Percentiles rank a stretch among this genome's conserved stretches.
Evolutionary conservation across 2,329 filamentous ascomycete genomes (phyloP).

Genomic region (Talaromyces sp.): DNA sequence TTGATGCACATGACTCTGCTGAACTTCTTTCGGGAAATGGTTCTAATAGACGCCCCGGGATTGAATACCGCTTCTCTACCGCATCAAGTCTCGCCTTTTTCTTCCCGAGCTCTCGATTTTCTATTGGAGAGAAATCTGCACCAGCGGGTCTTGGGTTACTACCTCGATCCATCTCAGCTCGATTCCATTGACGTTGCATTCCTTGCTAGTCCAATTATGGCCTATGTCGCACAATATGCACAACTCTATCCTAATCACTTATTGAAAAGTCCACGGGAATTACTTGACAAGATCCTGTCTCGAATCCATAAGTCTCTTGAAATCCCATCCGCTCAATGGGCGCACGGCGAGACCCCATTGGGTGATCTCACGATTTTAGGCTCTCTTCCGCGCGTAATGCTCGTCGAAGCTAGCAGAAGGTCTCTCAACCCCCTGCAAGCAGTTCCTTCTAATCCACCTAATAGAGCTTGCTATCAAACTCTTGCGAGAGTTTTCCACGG

Average conservation of each 20-base stretch:
- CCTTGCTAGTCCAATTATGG: constrained; percentile 55
- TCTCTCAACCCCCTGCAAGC: constrained; percentile 47
- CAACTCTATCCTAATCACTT: constrained; percentile 57
- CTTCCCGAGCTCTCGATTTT: constrained; percentile 51
- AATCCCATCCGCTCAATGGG: constrained; percentile 50
- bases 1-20: constrained; percentile 61
- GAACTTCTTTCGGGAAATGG: constrained; percentile 57
- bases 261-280: constrained; percentile 42
- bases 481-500: constrained; percentile 58
- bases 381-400: constrained; percentile 54
- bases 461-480: constrained; percentile 54
- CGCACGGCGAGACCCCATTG: constrained; percentile 54
- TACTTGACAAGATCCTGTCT: constrained; percentile 48
- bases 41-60: constrained; percentile 45
- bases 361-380: constrained; percentile 59
- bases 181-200: constrained; percentile 55
- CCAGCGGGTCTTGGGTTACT: constrained; percentile 50
- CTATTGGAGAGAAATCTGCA: constrained; percentile 54
- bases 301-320: constrained; percentile 49
- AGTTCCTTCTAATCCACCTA: constrained; percentile 54
- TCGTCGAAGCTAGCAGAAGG: constrained; percentile 47
- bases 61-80: constrained; percentile 32
- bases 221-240: constrained; percentile 59
- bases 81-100: constrained; percentile 39
- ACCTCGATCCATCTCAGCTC: constrained; percentile 51